Conservation (phyloP, 2,329 filamentous ascomycete species). For the Fusarium begoniae region DNA sequence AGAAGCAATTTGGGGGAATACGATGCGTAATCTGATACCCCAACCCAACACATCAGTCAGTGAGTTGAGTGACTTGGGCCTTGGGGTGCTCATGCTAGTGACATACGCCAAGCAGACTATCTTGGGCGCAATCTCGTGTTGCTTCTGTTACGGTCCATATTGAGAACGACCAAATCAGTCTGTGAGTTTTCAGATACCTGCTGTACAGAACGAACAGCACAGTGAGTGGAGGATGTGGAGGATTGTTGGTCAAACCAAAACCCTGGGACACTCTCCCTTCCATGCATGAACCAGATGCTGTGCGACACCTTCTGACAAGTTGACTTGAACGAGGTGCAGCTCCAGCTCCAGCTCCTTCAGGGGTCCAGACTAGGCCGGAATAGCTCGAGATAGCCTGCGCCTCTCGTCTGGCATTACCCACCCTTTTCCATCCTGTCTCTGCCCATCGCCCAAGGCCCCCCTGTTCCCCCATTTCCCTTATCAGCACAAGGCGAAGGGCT, state of each 20-base stretch:
- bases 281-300: slow-evolving; percentile 24
- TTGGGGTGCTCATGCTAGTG: slow-evolving; percentile 4
- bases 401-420: slow-evolving; percentile 25
- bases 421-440: slow-evolving; percentile 4
- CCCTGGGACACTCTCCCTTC: slow-evolving; percentile 16
- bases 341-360: slow-evolving; percentile 5
- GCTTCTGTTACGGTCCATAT: neutral
- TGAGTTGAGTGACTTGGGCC: neutral
- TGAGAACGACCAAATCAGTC: neutral
- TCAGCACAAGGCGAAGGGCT: neutral
- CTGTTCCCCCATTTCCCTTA: slow-evolving; percentile 23
- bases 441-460: neutral
- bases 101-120: slow-evolving; percentile 30
- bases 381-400: slow-evolving; percentile 17
- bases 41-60: neutral
- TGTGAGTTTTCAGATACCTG: neutral
- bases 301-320: slow-evolving; percentile 23
- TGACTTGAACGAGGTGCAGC: neutral
- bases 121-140: slow-evolving; percentile 26
- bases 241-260: slow-evolving; percentile 13
- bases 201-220: too few species aligned
- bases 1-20: slow-evolving; percentile 23
- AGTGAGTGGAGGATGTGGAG: neutral
- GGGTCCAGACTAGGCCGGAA: slow-evolving; percentile 17
- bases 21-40: slow-evolving; percentile 4